Percentiles rank a stretch among this genome's conserved stretches.
phyloP scores from a whole-genome alignment of 139 green algal species.

The Astrephomene gubernaculifera region DNA sequence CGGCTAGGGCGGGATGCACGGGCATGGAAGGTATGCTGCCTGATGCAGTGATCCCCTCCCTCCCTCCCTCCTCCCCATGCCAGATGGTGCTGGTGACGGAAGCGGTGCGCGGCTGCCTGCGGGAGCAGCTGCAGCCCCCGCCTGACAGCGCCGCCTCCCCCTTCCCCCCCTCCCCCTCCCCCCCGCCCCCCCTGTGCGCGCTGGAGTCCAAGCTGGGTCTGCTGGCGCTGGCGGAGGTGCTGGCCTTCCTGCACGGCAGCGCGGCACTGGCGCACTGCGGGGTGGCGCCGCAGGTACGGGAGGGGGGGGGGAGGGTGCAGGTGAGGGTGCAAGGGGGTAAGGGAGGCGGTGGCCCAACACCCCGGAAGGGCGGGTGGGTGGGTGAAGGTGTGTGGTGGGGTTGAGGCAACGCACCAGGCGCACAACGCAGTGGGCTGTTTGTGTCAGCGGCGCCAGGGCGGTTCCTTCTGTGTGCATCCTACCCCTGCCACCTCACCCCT shows the following conservation, averaged over 20 bases:
- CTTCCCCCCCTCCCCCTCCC: background rate
- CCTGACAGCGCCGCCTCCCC: too few relatives aligned
- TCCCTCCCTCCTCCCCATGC: too few relatives aligned
- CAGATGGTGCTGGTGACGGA: constrained; percentile 32
- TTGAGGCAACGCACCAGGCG: too few relatives aligned
- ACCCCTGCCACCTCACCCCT: background rate
- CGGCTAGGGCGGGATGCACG: too few relatives aligned
- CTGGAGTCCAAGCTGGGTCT: constrained; percentile 91
- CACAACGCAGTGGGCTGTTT: too few relatives aligned
- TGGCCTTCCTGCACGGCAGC: constrained; percentile 86
- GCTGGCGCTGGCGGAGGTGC: constrained; percentile 74
- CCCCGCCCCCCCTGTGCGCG: constrained; percentile 45
- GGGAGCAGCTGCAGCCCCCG: constrained; percentile 9
- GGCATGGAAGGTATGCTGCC: too few relatives aligned
- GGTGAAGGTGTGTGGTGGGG: too few relatives aligned
- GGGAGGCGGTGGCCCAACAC: too few relatives aligned
- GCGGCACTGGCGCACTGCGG: constrained; percentile 81
- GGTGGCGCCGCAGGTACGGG: constrained; percentile 62
- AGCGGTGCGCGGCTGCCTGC: background rate
- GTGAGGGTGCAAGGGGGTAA: background rate
- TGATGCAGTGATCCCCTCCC: too few relatives aligned
- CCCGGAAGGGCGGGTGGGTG: too few relatives aligned
- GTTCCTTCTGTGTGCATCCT: background rate
- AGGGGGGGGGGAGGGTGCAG: background rate
- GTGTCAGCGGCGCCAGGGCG: too few relatives aligned